Conservation (phyloP, 2,329 filamentous ascomycete species). For the Sarocladiaceae sp. region DNA sequence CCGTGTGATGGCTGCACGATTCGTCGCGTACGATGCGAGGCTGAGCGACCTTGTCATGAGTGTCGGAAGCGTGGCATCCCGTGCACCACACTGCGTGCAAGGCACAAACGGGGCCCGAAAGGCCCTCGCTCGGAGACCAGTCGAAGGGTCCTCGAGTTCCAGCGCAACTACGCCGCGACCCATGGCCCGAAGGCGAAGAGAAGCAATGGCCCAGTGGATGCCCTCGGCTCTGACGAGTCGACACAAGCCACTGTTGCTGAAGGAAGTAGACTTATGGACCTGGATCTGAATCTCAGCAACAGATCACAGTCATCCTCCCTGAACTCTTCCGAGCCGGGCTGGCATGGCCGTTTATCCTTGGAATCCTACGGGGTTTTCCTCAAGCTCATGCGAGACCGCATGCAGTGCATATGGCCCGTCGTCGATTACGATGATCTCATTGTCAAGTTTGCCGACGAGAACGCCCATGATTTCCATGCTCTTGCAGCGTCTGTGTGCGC, state of each 20-base stretch:
- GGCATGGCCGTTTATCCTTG: constrained; percentile 9
- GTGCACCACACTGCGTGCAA: constrained; percentile 10
- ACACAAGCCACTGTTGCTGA: neutral
- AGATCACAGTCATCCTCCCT: neutral
- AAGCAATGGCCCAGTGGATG: neutral
- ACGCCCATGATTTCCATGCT: constrained; percentile 18
- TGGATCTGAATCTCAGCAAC: neutral
- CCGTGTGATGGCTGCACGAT: constrained; percentile 12
- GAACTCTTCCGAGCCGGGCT: neutral
- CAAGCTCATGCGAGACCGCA: constrained; percentile 15
- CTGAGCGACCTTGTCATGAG: constrained; percentile 11
- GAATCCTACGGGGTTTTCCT: constrained; percentile 17
- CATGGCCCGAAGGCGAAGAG: neutral
- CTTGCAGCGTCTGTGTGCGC: constrained; percentile 20
- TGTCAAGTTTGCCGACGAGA: constrained; percentile 11
- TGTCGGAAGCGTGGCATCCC: constrained; percentile 10
- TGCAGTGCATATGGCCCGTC: constrained; percentile 20
- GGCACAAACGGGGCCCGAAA: constrained; percentile 12
- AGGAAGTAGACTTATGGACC: neutral
- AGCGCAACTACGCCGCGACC: constrained; percentile 1
- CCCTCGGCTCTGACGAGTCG: neutral
- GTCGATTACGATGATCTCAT: constrained; percentile 16
- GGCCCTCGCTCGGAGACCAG: constrained; percentile 10
- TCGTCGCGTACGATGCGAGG: constrained; percentile 11
- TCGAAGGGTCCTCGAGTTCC: constrained; percentile 2